A percentile compares a stretch with the other conserved stretches of the same genome.
phyloP scores from a whole-genome alignment of 257 asterid species.

The Przewalskia tangutica region DNA sequence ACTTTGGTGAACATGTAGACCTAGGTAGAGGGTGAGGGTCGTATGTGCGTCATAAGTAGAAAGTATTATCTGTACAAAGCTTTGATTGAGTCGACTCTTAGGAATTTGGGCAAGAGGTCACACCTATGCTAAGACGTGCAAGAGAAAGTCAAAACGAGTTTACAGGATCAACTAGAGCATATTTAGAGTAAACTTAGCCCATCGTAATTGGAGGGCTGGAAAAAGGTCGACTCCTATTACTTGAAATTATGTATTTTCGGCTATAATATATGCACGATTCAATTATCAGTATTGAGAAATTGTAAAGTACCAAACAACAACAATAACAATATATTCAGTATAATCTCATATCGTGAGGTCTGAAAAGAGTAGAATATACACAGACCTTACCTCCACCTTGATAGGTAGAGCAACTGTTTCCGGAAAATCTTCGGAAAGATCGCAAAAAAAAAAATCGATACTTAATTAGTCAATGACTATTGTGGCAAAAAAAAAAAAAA shows the following conservation, averaged over 20 bases:
- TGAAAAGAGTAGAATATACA: too few relatives aligned
- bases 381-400: too few relatives aligned
- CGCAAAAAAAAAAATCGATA: too few relatives aligned
- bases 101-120: neutral
- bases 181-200: neutral
- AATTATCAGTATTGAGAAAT: neutral
- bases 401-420: too few relatives aligned
- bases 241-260: too few relatives aligned
- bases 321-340: too few relatives aligned
- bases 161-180: neutral
- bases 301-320: neutral
- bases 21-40: too few relatives aligned
- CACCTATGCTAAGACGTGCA: neutral
- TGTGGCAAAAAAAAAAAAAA: neutral
- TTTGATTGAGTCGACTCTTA: neutral
- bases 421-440: too few relatives aligned
- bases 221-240: neutral
- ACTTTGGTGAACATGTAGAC: too few relatives aligned
- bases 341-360: too few relatives aligned
- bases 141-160: neutral
- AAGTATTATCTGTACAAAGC: too few relatives aligned
- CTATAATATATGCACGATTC: neutral
- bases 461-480: neutral
- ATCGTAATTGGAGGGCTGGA: neutral
- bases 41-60: too few relatives aligned